Evolutionary conservation across 352 stramenopile genomes (phyloP).

Genomic region (Phytophthora sojae): DNA sequence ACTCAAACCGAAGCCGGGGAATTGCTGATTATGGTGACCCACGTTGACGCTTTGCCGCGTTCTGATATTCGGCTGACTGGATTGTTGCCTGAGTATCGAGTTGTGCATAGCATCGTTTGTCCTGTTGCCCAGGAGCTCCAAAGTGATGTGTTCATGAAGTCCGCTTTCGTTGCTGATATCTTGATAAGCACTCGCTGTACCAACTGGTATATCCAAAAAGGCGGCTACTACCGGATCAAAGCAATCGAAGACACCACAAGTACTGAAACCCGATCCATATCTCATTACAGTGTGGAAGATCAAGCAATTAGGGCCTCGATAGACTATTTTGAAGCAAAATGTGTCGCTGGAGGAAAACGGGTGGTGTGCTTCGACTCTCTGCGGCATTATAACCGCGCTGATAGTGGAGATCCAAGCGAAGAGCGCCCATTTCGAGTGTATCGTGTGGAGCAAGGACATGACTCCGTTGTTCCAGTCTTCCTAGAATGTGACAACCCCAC

Average conservation of each 20-base stretch:
- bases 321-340: constrained; percentile 13
- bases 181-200: constrained; percentile 32
- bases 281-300: constrained; percentile 18
- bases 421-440: constrained; percentile 23
- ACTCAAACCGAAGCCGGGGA: background rate
- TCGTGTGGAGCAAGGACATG: constrained; percentile 20
- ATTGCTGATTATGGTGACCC: constrained; percentile 35
- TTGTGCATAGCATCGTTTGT: constrained; percentile 47
- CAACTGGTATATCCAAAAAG: constrained; percentile 50
- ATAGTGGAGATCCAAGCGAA: background rate
- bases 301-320: constrained; percentile 17
- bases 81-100: constrained; percentile 40
- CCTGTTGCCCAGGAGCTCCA: constrained; percentile 22
- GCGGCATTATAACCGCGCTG: background rate
- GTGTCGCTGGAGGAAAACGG: background rate
- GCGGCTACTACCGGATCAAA: constrained; percentile 43
- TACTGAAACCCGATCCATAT: background rate
- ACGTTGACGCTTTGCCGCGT: constrained; percentile 35
- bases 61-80: constrained; percentile 14
- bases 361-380: constrained; percentile 20
- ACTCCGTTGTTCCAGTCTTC: constrained; percentile 20
- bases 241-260: constrained; percentile 15
- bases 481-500: constrained; percentile 13
- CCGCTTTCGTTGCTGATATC: constrained; percentile 35
- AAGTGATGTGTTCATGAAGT: constrained; percentile 15